Evolutionary conservation across 345 rosid species (phyloP).

Genomic region (Pugionium cornutum): DNA sequence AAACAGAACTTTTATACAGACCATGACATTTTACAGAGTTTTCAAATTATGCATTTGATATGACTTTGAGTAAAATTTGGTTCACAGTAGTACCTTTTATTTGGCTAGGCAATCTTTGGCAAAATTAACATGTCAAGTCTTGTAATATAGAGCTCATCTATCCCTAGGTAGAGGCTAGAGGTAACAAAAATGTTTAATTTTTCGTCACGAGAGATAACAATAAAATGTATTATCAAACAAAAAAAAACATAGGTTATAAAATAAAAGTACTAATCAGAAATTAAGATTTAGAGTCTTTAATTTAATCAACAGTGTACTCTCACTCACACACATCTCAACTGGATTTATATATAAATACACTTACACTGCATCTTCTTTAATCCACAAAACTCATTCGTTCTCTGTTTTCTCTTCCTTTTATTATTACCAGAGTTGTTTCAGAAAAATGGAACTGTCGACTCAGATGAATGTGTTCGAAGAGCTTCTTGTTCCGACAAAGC

Average conservation of each 20-base stretch:
- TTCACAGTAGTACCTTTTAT: not conserved
- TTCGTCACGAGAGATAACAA: conserved; percentile 40
- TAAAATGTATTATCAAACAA: conserved; percentile 20
- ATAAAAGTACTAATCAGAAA: conserved; percentile 18
- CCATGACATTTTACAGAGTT: not conserved
- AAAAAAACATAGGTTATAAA: conserved; percentile 11
- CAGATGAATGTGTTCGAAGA: conserved; percentile 76
- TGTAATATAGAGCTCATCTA: conserved; percentile 25
- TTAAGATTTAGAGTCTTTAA: conserved; percentile 8
- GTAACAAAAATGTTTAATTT: conserved; percentile 27
- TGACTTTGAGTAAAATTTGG: conserved; percentile 10
- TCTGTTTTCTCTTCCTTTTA: conserved; percentile 9
- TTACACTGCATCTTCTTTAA: conserved; percentile 36
- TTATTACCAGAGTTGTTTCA: not conserved
- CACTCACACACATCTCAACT: conserved; percentile 11
- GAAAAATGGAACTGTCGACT: conserved; percentile 60
- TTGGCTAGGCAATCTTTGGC: not conserved
- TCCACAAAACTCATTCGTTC: conserved; percentile 32
- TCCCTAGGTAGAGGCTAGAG: conserved; percentile 25
- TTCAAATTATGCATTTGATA: not conserved
- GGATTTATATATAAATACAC: conserved; percentile 38
- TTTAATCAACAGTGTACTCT: conserved; percentile 5
- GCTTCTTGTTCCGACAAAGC: conserved; percentile 60
- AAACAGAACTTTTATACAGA: not conserved
- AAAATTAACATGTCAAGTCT: conserved; percentile 31